Evolutionary conservation across 352 stramenopile genomes (phyloP).

Genomic region (Phytophthora citrophthora): DNA sequence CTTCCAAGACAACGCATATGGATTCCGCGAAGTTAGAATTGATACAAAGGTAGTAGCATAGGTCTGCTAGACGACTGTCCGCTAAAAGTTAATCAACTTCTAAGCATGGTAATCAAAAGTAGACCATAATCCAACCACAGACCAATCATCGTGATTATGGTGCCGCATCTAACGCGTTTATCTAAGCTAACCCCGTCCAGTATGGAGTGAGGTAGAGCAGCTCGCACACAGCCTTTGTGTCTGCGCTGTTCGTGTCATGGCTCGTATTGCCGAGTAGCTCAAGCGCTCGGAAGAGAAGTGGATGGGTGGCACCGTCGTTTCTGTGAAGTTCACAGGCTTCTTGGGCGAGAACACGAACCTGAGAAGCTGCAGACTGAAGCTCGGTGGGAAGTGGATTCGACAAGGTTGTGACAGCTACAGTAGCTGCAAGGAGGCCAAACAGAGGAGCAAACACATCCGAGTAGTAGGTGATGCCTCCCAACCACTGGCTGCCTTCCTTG

Average conservation of each 20-base stretch:
- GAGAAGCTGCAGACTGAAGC: conserved; percentile 23
- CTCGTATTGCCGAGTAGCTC: conserved; percentile 29
- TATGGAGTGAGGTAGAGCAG: conserved; percentile 60
- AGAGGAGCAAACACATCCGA: conserved; percentile 64
- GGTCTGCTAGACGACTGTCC: too few species aligned
- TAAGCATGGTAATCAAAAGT: too few species aligned
- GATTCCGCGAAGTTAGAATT: too few species aligned
- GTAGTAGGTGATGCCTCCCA: conserved; percentile 75
- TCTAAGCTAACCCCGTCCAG: conserved; percentile 35
- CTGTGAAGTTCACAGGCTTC: conserved; percentile 20
- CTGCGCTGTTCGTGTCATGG: neutral
- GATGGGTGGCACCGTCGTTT: conserved; percentile 39
- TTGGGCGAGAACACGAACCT: conserved; percentile 34
- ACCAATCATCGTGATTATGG: conserved; percentile 4
- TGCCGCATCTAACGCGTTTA: neutral
- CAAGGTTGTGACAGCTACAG: conserved; percentile 43
- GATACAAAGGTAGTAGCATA: too few species aligned
- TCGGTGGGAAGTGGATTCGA: conserved; percentile 15
- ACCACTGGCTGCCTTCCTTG: conserved; percentile 42
- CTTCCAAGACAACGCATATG: too few species aligned
- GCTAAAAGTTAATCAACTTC: too few species aligned
- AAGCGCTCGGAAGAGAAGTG: conserved; percentile 46
- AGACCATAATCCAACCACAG: too few species aligned
- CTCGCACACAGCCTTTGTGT: conserved; percentile 20
- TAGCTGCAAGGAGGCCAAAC: conserved; percentile 50